A percentile compares a stretch with the other conserved stretches of the same genome.
phyloP scores from a whole-genome alignment of 2,329 filamentous ascomycete genomes.

The Fusarium sp. region DNA sequence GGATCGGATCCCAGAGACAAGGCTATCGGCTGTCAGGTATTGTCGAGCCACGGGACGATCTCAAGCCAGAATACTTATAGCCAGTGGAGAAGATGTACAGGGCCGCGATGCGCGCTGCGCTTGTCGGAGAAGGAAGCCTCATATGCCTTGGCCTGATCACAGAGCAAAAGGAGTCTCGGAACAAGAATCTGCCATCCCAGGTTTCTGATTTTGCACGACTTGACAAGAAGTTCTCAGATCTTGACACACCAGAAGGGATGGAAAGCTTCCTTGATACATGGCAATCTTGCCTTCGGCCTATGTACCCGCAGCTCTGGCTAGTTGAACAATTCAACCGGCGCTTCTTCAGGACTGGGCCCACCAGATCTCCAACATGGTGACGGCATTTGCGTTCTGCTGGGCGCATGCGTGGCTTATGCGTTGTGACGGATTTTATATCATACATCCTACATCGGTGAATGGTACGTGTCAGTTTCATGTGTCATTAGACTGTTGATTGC shows the following conservation, averaged over 20 bases:
- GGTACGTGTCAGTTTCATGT: not conserved
- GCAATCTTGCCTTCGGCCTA: not conserved
- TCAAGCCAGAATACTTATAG: slow-evolving; percentile 15
- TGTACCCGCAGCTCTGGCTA: slow-evolving; percentile 2
- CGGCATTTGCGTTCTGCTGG: slow-evolving; percentile 1
- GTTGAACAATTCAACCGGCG: slow-evolving; percentile 17
- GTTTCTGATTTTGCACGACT: slow-evolving; percentile 8
- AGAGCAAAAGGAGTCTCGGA: not conserved
- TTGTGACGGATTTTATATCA: not conserved
- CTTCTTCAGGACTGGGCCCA: not conserved
- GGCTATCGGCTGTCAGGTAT: slow-evolving; percentile 9
- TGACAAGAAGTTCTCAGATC: not conserved
- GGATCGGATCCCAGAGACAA: slow-evolving; percentile 4
- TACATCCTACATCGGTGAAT: slow-evolving; percentile 14
- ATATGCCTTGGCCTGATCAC: slow-evolving; percentile 13
- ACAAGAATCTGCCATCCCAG: not conserved
- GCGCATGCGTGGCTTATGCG: not conserved
- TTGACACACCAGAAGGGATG: not conserved
- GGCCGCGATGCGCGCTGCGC: slow-evolving; percentile 2
- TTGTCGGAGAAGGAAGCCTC: slow-evolving; percentile 5
- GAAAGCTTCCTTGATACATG: not conserved
- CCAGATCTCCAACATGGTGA: not conserved
- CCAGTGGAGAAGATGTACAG: slow-evolving; percentile 15
- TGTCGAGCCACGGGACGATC: not conserved
- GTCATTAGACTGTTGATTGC: accelerated